Base-by-base conservation (phyloP, 2,329 filamentous ascomycete species). In the Colletotrichum phormii region DNA sequence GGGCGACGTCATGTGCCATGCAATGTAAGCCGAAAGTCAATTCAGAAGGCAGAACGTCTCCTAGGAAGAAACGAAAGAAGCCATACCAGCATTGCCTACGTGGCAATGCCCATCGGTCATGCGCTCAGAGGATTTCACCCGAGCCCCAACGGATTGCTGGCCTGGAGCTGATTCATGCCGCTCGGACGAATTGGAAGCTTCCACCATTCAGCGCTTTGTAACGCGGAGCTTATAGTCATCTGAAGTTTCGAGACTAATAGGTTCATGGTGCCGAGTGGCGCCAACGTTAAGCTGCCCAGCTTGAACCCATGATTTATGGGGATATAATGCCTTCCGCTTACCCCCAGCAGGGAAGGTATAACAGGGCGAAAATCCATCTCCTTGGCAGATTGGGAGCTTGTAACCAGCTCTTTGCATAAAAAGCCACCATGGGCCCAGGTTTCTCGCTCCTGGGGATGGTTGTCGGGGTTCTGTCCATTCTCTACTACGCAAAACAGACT, bases 141-240 rank as follows among this genome's bases (percentile, higher is more conserved):
- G 18, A 33, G 33, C 33, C 9, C 1, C 53, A 33, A 22, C 22
- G 49, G 31, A 18, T 6, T 42, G n/a, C 24, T 9, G 6, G 62
- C 24, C 49, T 55, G n/a, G 9, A 11, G 62, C 9, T 7, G 12
- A 5, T 46, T 31, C 33, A 64, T 55, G 62, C 62, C 62, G 62
- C 62, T 64, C 62, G 62, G 62, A 64, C 62, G 33, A 31, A 42
- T 55, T 42, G 33, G 22, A 31, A 29, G 49, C 49, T 26, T 31
- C 15, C 7, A 5, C 5, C 15, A 13, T 15, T 4, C 29, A 53
- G 24, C 46, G 49, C 22, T 15, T 31, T 42, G 22, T 46, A 37
- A 22, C 31, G 12, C 54, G 29, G 2, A 29, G 29, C 15, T 18
- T 42, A 22, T 4, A 31, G 15, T n/a, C 62, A 9, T 55, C 62